Percentiles rank a stretch among this genome's conserved stretches.
These are phyloP conservation scores for Populus hybrid DNA, from an alignment of 441 rosid genomes.

Conservation along the genomic window DNA sequence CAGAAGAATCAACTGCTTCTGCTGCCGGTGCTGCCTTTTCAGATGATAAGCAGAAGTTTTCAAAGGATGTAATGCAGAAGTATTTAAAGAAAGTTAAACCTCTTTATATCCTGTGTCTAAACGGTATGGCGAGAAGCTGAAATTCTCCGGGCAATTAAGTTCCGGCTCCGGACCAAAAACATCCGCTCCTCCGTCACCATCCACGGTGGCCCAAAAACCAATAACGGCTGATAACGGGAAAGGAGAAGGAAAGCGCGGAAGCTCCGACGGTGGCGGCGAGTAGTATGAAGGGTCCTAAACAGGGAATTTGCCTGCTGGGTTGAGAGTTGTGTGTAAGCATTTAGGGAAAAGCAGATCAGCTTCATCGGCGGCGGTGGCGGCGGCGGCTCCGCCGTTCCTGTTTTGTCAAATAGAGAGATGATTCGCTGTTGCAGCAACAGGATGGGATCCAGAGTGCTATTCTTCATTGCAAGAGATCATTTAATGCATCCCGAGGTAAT, in stretches of 20 bases:
- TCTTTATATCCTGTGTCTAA: constrained; percentile 74
- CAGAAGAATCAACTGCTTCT: constrained; percentile 26
- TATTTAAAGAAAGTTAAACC: constrained; percentile 89
- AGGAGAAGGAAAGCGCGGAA: constrained; percentile 25
- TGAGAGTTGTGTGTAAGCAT: constrained; percentile 68
- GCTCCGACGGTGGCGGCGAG: constrained; percentile 8
- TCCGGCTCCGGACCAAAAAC: constrained; percentile 20
- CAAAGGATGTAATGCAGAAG: constrained; percentile 69
- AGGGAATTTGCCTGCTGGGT: constrained; percentile 58
- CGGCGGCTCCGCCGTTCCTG: constrained; percentile 15
- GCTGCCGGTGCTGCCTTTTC: constrained; percentile 14
- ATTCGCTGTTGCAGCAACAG: constrained; percentile 81
- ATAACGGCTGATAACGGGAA: constrained; percentile 11
- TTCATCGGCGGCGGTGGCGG: constrained; percentile 38
- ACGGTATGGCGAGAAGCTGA: constrained; percentile 60
- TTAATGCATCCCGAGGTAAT: constrained; percentile 74
- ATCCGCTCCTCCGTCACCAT: constrained; percentile 4
- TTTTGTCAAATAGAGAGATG: constrained; percentile 62
- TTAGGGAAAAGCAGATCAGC: constrained; percentile 90
- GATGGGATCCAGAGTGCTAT: constrained; percentile 95
- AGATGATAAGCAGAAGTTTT: constrained; percentile 61
- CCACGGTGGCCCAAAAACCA: constrained; percentile 16
- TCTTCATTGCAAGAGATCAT: constrained; percentile 87
- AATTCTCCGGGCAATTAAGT: constrained; percentile 50
- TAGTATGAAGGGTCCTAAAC: constrained; percentile 28